Conservation (phyloP, 2,329 filamentous ascomycete genomes). For the Curvularia spicifera region DNA sequence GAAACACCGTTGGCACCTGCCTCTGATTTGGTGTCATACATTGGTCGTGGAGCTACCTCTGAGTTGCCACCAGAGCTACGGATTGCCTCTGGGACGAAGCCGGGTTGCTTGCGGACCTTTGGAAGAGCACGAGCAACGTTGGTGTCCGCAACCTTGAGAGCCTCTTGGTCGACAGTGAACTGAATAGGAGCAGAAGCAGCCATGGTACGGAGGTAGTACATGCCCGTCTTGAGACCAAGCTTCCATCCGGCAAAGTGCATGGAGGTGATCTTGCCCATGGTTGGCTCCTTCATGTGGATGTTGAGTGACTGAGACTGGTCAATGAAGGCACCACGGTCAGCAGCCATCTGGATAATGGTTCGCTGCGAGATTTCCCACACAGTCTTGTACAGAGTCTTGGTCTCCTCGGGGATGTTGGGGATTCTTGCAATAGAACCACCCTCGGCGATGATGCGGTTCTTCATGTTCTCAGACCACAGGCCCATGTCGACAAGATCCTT, state of each 20-base stretch:
- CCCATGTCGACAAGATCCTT: conserved; percentile 98
- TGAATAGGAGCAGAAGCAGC: conserved; percentile 96
- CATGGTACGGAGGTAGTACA: conserved; percentile 99
- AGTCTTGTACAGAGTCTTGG: conserved; percentile 98
- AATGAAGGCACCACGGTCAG: conserved; percentile 97
- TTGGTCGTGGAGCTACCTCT: conserved; percentile 69
- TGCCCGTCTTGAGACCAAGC: conserved; percentile 97
- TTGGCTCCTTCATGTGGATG: conserved; percentile 99
- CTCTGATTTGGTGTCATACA: conserved; percentile 63
- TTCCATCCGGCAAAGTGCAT: conserved; percentile 99
- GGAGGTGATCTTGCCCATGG: conserved; percentile 99
- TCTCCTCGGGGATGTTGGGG: conserved; percentile 91
- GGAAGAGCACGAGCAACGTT: conserved; percentile 70
- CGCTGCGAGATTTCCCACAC: conserved; percentile 99
- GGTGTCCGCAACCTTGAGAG: conserved; percentile 84
- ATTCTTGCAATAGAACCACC: conserved; percentile 96
- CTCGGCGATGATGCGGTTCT: conserved; percentile 99
- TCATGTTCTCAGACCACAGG: conserved; percentile 99
- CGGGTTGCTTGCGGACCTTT: conserved; percentile 69
- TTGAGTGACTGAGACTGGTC: conserved; percentile 99
- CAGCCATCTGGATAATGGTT: conserved; percentile 95
- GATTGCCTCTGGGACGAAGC: conserved; percentile 27
- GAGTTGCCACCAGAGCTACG: conserved; percentile 39
- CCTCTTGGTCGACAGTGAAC: conserved; percentile 98
- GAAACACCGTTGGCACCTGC: conserved; percentile 64